Percentiles rank a stretch among this genome's conserved stretches.
These are phyloP conservation scores for Hemerocallis citrina DNA, from an alignment of 106 monocot genomes.

Conservation along the genomic window DNA sequence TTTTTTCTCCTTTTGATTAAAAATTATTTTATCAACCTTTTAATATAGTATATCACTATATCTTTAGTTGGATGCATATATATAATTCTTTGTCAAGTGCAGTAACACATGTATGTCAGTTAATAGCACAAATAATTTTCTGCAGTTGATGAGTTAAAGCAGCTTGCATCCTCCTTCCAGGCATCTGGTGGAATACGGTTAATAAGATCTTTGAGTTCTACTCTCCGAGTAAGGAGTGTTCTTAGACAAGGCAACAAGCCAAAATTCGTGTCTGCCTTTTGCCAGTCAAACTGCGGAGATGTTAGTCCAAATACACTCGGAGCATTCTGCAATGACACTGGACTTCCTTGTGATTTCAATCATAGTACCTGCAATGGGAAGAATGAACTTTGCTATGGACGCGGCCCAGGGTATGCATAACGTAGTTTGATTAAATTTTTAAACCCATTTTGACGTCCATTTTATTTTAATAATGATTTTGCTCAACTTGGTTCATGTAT, in stretches of 20 bases:
- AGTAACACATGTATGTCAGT: too few species aligned
- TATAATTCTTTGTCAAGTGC: neutral
- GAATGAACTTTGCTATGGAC: constrained; percentile 88
- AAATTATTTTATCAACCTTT: too few species aligned
- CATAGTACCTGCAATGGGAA: constrained; percentile 89
- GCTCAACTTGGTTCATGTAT: constrained; percentile 3
- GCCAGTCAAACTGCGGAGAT: constrained; percentile 93
- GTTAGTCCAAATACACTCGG: constrained; percentile 93
- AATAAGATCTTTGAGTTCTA: constrained; percentile 27
- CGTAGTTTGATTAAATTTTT: neutral
- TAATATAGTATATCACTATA: neutral
- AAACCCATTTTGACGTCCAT: neutral
- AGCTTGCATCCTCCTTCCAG: constrained; percentile 58
- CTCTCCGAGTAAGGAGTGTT: constrained; percentile 37
- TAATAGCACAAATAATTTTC: neutral
- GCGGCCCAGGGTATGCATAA: constrained; percentile 71
- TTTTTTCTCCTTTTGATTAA: too few species aligned
- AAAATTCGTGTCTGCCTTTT: constrained; percentile 83
- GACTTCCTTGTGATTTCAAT: constrained; percentile 87
- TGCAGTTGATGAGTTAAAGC: constrained; percentile 42
- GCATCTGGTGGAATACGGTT: constrained; percentile 64
- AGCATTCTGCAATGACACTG: constrained; percentile 83
- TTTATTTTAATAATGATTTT: neutral
- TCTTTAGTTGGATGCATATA: neutral
- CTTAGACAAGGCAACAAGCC: constrained; percentile 36